Evolutionary conservation across 768 basidiomycete species (phyloP).

Genomic region (Suillus luteus): DNA sequence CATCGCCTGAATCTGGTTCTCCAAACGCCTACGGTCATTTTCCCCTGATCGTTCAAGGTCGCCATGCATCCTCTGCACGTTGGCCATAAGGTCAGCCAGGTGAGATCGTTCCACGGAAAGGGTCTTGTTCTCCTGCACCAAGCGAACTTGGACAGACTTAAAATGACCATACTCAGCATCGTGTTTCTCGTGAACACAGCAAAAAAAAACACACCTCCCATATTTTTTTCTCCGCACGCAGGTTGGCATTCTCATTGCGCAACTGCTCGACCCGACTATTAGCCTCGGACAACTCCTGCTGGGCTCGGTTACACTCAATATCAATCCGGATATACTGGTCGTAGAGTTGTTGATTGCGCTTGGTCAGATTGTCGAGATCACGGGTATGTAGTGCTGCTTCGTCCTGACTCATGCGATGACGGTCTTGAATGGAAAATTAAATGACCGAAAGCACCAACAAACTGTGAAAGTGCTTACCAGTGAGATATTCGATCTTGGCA

Average conservation of each 20-base stretch:
- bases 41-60: slow-evolving; percentile 83
- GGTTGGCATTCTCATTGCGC: slow-evolving; percentile 82
- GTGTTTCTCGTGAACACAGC: not conserved
- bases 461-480: slow-evolving; percentile 50
- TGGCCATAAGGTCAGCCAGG: slow-evolving; percentile 83
- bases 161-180: slow-evolving; percentile 12
- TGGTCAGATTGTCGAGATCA: slow-evolving; percentile 65
- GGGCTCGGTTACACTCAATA: slow-evolving; percentile 68
- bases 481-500: slow-evolving; percentile 77
- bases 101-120: slow-evolving; percentile 82
- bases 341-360: slow-evolving; percentile 71
- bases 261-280: slow-evolving; percentile 71
- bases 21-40: slow-evolving; percentile 80
- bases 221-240: slow-evolving; percentile 91
- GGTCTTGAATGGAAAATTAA: slow-evolving; percentile 45
- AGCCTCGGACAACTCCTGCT: slow-evolving; percentile 63
- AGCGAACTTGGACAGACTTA: slow-evolving; percentile 75
- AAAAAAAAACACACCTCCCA: slow-evolving; percentile 69
- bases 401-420: slow-evolving; percentile 71
- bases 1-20: slow-evolving; percentile 75
- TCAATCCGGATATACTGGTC: slow-evolving; percentile 76
- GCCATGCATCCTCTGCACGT: slow-evolving; percentile 87
- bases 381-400: slow-evolving; percentile 60
- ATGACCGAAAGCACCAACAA: slow-evolving; percentile 11
- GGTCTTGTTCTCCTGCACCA: slow-evolving; percentile 83